phyloP scores from a whole-genome alignment of 768 basidiomycete genomes.

The Psilocybe cubensis region DNA sequence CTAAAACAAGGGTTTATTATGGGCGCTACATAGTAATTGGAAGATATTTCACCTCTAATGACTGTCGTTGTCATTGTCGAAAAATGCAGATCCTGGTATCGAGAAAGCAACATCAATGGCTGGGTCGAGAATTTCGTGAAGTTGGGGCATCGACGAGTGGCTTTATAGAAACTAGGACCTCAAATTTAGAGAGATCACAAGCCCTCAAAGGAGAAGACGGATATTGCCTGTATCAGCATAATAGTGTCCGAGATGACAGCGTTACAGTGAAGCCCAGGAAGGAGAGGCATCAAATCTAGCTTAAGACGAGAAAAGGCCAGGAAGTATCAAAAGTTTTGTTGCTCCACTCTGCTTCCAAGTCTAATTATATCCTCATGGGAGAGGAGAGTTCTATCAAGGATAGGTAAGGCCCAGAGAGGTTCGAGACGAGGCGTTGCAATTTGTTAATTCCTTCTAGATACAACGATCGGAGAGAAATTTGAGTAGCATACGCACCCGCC shows the following conservation, averaged over 20 bases:
- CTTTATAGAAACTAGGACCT: neutral
- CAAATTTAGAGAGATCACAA: neutral
- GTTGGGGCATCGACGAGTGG: neutral
- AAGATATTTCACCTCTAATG: neutral
- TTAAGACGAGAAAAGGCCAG: neutral
- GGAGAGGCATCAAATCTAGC: neutral
- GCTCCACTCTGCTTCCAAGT: neutral
- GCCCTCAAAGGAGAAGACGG: neutral
- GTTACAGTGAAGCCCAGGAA: neutral
- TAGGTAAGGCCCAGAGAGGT: neutral
- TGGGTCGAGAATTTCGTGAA: neutral
- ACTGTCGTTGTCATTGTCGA: neutral
- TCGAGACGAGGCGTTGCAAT: neutral
- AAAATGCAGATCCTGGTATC: neutral
- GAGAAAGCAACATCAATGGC: neutral
- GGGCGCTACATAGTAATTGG: neutral
- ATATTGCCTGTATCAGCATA: neutral
- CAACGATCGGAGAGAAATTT: neutral
- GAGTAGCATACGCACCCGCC: neutral
- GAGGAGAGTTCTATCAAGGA: neutral
- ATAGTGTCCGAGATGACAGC: neutral
- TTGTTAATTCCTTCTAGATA: neutral
- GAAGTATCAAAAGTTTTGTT: neutral
- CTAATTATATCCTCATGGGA: slow-evolving; percentile 2
- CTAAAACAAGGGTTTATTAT: neutral